phyloP scores from a whole-genome alignment of 805 yeast species.

The Grigorovia jiainica region DNA sequence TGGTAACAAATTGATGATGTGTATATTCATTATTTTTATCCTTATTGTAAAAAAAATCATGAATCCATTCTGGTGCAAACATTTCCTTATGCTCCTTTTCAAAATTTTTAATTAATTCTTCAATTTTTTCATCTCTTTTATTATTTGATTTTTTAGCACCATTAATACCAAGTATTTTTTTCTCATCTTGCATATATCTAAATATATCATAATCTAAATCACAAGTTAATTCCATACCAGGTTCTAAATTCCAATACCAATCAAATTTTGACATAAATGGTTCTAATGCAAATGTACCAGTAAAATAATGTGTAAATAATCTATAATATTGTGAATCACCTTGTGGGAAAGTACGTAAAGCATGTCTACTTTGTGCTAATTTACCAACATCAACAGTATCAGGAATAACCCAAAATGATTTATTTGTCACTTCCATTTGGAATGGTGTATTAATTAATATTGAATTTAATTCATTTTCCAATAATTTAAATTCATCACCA shows the following conservation, averaged over 20 bases:
- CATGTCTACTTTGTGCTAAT: conserved; percentile 50
- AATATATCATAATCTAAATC: conserved; percentile 69
- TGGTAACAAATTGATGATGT: conserved; percentile 11
- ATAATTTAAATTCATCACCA: conserved; percentile 52
- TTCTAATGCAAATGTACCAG: conserved; percentile 69
- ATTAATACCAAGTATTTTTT: conserved; percentile 66
- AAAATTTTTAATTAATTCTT: conserved; percentile 46
- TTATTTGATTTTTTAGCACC: conserved; percentile 55
- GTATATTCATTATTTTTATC: conserved; percentile 38
- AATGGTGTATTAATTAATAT: conserved; percentile 40
- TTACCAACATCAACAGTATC: conserved; percentile 61
- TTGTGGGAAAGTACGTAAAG: conserved; percentile 52
- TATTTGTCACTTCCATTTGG: neutral
- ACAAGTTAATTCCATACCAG: conserved; percentile 62
- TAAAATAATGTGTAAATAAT: conserved; percentile 76
- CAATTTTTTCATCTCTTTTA: conserved; percentile 60
- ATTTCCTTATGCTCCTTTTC: conserved; percentile 46
- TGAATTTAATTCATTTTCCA: conserved; percentile 29
- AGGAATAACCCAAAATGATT: conserved; percentile 59
- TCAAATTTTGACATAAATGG: conserved; percentile 53
- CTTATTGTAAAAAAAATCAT: conserved; percentile 56
- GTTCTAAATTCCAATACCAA: conserved; percentile 88
- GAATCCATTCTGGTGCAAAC: conserved; percentile 47
- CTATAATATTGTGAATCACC: conserved; percentile 68
- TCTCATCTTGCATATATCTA: conserved; percentile 63